A percentile compares a stretch with the other conserved stretches of the same genome.
These are phyloP conservation scores for Trichoderma pleuroti DNA, from an alignment of 2,329 filamentous ascomycete genomes.

Conservation along the genomic window DNA sequence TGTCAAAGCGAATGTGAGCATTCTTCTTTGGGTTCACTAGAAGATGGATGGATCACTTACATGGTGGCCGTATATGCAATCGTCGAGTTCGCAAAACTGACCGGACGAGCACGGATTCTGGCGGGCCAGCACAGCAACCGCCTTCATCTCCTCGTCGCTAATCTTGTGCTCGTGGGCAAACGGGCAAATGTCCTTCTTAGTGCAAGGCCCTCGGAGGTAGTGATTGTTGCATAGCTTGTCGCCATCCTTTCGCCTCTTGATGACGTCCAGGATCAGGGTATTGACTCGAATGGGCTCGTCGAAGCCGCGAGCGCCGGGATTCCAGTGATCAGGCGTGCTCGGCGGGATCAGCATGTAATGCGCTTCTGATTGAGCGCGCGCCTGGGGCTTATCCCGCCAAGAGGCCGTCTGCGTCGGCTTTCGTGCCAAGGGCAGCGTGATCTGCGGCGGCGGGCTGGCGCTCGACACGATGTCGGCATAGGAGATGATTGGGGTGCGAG, in stretches of 20 bases:
- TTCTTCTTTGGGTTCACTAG: not conserved
- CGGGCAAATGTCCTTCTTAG: conserved; percentile 51
- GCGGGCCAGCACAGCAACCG: conserved; percentile 53
- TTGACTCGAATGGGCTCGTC: conserved; percentile 51
- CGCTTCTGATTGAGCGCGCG: conserved; percentile 35
- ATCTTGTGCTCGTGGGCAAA: conserved; percentile 57
- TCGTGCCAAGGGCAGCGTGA: conserved; percentile 39
- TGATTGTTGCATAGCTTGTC: conserved; percentile 62
- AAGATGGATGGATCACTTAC: conserved; percentile 35
- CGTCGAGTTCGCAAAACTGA: conserved; percentile 54
- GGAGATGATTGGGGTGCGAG: conserved; percentile 26
- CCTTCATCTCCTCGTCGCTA: conserved; percentile 51
- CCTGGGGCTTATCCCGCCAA: conserved; percentile 25
- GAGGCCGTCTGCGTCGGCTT: conserved; percentile 18
- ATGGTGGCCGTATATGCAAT: conserved; percentile 63
- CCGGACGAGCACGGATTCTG: conserved; percentile 56
- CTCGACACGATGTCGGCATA: conserved; percentile 43
- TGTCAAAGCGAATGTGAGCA: conserved; percentile 26
- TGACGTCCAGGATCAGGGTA: conserved; percentile 45
- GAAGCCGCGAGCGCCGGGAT: conserved; percentile 51
- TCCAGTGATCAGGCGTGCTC: conserved; percentile 42
- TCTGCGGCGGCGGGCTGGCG: conserved; percentile 42
- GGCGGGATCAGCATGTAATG: conserved; percentile 30
- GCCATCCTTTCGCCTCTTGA: conserved; percentile 53
- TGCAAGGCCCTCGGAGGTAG: conserved; percentile 55